Base-by-base conservation (phyloP, 176 grass and related monocot species). In the Otatea glauca region DNA sequence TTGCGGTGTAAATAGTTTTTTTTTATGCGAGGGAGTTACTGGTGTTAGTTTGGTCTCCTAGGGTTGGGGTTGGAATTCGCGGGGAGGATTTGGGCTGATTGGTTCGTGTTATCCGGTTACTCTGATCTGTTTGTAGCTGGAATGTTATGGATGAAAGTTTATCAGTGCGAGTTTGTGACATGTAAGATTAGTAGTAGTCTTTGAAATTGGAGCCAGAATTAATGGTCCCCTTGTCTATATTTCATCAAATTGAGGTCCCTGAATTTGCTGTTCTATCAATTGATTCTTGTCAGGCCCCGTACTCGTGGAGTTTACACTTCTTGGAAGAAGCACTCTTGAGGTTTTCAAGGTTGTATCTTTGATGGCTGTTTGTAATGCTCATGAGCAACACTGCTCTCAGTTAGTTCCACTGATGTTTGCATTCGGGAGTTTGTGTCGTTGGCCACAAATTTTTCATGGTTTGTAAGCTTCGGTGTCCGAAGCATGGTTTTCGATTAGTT, bases 81-180 rank as follows among this genome's bases (percentile, higher is more conserved):
- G 17, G 21, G 1, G 11, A 17, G 65, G 23, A 49, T 73, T 83
- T 43, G 16, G 29, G 17, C 29, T 76, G 7, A 66, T 66, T 49
- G 25, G 49, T 72, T 39, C 10, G 3, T 37, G 5, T 41, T 63
- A 8, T 42, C 77, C 55, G 11, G 42, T 50, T 50, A 11, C 25
- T 27, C 41, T 86, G 42, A 70, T 70, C 25, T 78, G 65, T 55
- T 68, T 50, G 38, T 79, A 17, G 1, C 67, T 58, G 2, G 25
- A 18, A 29, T 29, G 29, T 29, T 29, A 29, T 29, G 1, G 12
- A 70, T 12, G 15, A 35, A 50, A 65, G 65, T 17, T 63, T 42
- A 32, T 34, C 59, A 32, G 9, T 65, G 37, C 23, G 54, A 24
- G 18, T 70, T 62, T 41, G 3, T 54, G 32, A 27, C 53, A 44